Conservation (phyloP, 1,284 basidiomycete species). For the Mrakiaceae sp. region DNA sequence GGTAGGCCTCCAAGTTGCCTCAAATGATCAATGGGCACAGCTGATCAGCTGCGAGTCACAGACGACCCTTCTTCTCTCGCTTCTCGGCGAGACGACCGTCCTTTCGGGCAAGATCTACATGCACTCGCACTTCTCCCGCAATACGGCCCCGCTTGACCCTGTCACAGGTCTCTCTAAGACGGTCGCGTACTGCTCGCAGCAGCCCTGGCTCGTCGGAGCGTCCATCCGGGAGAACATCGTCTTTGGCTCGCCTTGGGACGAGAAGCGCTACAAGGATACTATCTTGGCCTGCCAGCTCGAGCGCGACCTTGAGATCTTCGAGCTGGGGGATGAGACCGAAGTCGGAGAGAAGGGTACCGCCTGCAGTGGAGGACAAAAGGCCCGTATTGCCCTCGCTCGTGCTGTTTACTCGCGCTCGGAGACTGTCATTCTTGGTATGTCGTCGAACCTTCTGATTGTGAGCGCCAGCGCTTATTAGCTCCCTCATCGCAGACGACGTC, state of each 20-base stretch:
- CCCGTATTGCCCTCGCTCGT: neutral
- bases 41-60: neutral
- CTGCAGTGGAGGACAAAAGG: conserved; percentile 30
- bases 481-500: conserved; percentile 23
- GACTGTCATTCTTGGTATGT: conserved; percentile 18
- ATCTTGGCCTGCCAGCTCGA: conserved; percentile 42
- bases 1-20: conserved; percentile 22
- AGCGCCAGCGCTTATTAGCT: neutral
- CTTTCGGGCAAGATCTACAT: conserved; percentile 41
- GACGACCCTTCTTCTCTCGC: conserved; percentile 29
- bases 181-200: conserved; percentile 40
- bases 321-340: conserved; percentile 45
- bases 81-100: conserved; percentile 43
- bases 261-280: conserved; percentile 37
- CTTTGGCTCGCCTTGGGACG: conserved; percentile 21
- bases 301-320: conserved; percentile 42
- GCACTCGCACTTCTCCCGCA: conserved; percentile 34
- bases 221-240: conserved; percentile 38
- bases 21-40: neutral
- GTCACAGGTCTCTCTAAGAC: conserved; percentile 38
- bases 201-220: conserved; percentile 44
- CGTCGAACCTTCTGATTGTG: neutral
- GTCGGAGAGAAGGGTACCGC: conserved; percentile 44
- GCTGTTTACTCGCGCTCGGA: neutral
- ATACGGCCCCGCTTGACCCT: conserved; percentile 37